Evolutionary conservation across 1,139 yeast genomes (phyloP).

Genomic region (Scheffersomyces titani): DNA sequence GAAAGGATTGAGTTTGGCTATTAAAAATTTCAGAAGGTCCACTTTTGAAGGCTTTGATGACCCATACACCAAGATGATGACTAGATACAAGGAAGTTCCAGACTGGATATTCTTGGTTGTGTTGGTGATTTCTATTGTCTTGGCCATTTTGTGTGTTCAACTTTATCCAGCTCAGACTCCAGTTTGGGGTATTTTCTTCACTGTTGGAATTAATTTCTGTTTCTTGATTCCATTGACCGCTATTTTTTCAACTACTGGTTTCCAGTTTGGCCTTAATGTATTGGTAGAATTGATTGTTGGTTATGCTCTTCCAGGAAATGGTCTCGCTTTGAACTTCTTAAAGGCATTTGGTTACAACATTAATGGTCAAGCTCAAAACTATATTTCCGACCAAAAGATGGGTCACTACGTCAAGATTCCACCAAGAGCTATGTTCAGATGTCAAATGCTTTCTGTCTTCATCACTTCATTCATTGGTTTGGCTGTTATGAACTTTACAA

Average conservation of each 20-base stretch:
- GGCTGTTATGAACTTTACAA: constrained; percentile 56
- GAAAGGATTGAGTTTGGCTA: constrained; percentile 8
- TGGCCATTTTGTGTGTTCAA: constrained; percentile 26
- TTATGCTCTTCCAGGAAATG: constrained; percentile 40
- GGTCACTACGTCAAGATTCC: constrained; percentile 64
- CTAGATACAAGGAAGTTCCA: constrained; percentile 23
- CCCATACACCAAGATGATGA: constrained; percentile 21
- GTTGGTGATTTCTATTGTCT: constrained; percentile 18
- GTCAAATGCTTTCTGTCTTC: constrained; percentile 50
- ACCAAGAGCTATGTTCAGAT: constrained; percentile 62
- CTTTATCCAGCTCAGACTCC: constrained; percentile 41
- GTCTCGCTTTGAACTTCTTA: constrained; percentile 37
- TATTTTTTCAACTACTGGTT: constrained; percentile 39
- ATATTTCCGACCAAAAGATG: constrained; percentile 55
- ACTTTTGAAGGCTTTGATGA: constrained; percentile 20
- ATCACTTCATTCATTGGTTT: constrained; percentile 49
- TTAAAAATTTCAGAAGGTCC: constrained; percentile 11
- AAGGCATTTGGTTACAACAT: constrained; percentile 43
- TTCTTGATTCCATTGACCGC: constrained; percentile 39
- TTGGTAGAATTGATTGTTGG: constrained; percentile 43
- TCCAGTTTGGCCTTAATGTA: constrained; percentile 39
- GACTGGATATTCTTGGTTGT: constrained; percentile 20
- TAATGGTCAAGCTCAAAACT: constrained; percentile 62
- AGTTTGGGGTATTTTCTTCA: constrained; percentile 30
- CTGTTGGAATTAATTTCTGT: constrained; percentile 34